Evolutionary conservation across 805 yeast species (phyloP).

Genomic region (Saturnispora sekii): DNA sequence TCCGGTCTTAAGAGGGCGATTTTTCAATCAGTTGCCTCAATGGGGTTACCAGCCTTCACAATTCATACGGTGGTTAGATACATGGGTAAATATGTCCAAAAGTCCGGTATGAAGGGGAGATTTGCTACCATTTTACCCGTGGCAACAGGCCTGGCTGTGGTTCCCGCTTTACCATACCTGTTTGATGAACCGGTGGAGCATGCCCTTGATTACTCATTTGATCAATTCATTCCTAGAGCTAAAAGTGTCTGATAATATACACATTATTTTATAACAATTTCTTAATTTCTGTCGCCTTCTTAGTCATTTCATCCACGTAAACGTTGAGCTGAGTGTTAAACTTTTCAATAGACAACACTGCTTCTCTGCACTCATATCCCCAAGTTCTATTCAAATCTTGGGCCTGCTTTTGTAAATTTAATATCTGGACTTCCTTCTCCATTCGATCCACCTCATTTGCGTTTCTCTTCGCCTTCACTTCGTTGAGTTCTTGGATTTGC

Average conservation of each 20-base stretch:
- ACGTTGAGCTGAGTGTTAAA: constrained; percentile 45
- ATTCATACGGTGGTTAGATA: constrained; percentile 70
- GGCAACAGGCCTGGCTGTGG: constrained; percentile 64
- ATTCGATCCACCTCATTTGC: constrained; percentile 39
- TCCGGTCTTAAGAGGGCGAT: constrained; percentile 62
- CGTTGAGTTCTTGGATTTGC: constrained; percentile 37
- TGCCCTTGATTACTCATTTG: constrained; percentile 54
- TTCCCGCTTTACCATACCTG: constrained; percentile 66
- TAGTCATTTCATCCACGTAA: constrained; percentile 44
- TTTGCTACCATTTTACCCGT: constrained; percentile 68
- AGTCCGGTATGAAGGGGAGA: constrained; percentile 32
- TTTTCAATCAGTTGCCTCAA: constrained; percentile 73
- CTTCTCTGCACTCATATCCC: constrained; percentile 42
- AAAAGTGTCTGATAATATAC: too few species aligned
- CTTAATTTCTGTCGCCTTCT: constrained; percentile 17
- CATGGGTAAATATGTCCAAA: constrained; percentile 53
- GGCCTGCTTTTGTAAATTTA: constrained; percentile 28
- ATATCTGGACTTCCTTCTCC: constrained; percentile 38
- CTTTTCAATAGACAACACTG: constrained; percentile 44
- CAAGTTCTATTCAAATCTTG: constrained; percentile 32
- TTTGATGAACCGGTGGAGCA: constrained; percentile 79
- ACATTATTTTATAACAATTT: background rate
- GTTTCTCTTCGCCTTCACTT: constrained; percentile 39
- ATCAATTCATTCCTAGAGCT: constrained; percentile 9
- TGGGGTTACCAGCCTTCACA: constrained; percentile 83